These are phyloP conservation scores for Globisporangium lucens DNA, from an alignment of 352 stramenopile genomes.

Conservation along the genomic window DNA sequence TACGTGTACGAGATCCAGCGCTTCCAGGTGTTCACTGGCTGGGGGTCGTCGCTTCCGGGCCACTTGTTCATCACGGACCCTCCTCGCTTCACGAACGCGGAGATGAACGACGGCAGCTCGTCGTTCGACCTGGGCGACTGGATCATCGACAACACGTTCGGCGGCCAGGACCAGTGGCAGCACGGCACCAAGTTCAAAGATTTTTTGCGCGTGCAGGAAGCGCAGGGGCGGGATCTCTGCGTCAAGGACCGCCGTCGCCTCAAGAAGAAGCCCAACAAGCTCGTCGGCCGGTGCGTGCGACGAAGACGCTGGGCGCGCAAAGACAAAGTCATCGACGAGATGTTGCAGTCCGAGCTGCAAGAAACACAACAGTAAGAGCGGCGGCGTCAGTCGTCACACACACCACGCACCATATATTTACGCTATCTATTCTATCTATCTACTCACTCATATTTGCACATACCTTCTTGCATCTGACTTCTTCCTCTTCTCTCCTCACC, in stretches of 20 bases:
- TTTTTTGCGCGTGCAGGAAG: slow-evolving; percentile 61
- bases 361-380: slow-evolving; percentile 5
- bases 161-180: slow-evolving; percentile 76
- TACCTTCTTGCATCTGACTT: not conserved
- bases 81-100: slow-evolving; percentile 69
- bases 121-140: slow-evolving; percentile 68
- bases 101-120: slow-evolving; percentile 62
- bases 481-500: not conserved
- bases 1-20: slow-evolving; percentile 81
- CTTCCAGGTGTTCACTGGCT: slow-evolving; percentile 81
- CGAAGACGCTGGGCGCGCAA: slow-evolving; percentile 78
- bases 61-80: slow-evolving; percentile 78
- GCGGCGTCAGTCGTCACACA: not conserved
- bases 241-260: slow-evolving; percentile 59
- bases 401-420: slow-evolving; percentile 4
- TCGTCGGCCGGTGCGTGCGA: slow-evolving; percentile 74
- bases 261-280: slow-evolving; percentile 82
- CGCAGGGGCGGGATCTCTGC: slow-evolving; percentile 26
- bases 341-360: slow-evolving; percentile 13
- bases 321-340: slow-evolving; percentile 51
- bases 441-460: not conserved
- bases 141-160: slow-evolving; percentile 75
- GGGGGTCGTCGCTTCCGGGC: slow-evolving; percentile 70
- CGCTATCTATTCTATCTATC: slow-evolving; percentile 5
- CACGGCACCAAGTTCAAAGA: slow-evolving; percentile 87